These are phyloP conservation scores for Silene latifolia DNA, from an alignment of 148 eudicot species.

Conservation along the genomic window DNA sequence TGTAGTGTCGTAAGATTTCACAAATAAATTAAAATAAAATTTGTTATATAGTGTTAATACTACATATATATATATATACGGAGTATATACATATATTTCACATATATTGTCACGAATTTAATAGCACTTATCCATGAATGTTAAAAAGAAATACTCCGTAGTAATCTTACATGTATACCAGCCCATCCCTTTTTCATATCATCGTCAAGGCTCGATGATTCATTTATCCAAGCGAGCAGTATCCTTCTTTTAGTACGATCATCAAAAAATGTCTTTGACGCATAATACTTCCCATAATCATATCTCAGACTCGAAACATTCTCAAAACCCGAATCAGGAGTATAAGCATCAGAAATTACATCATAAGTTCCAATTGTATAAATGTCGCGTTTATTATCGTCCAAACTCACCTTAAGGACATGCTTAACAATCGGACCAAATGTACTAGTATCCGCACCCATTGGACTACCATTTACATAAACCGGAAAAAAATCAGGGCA, in stretches of 20 bases:
- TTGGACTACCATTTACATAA: neutral
- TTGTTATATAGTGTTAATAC: no score
- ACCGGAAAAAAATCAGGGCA: constrained; percentile 32
- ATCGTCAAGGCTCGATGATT: constrained; percentile 24
- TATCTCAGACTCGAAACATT: constrained; percentile 22
- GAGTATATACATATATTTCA: no score
- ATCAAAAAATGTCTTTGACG: constrained; percentile 46
- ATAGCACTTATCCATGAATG: neutral
- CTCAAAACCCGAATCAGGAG: constrained; percentile 27
- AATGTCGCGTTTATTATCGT: constrained; percentile 21
- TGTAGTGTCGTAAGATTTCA: no score
- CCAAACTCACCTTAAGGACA: constrained; percentile 39
- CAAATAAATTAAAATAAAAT: no score
- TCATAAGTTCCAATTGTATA: constrained; percentile 43
- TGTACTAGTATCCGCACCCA: constrained; percentile 27
- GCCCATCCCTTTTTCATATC: constrained; percentile 39
- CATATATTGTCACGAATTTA: no score
- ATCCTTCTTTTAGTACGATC: constrained; percentile 27
- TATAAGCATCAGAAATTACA: constrained; percentile 18
- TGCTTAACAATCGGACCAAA: constrained; percentile 25
- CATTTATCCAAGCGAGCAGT: constrained; percentile 32
- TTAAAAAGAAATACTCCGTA: no score
- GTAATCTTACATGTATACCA: constrained; percentile 35
- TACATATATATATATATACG: no score
- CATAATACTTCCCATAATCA: constrained; percentile 45